These are phyloP conservation scores for Tolypocladium nubicola DNA, from an alignment of 2,329 filamentous ascomycete species.

Conservation along the genomic window DNA sequence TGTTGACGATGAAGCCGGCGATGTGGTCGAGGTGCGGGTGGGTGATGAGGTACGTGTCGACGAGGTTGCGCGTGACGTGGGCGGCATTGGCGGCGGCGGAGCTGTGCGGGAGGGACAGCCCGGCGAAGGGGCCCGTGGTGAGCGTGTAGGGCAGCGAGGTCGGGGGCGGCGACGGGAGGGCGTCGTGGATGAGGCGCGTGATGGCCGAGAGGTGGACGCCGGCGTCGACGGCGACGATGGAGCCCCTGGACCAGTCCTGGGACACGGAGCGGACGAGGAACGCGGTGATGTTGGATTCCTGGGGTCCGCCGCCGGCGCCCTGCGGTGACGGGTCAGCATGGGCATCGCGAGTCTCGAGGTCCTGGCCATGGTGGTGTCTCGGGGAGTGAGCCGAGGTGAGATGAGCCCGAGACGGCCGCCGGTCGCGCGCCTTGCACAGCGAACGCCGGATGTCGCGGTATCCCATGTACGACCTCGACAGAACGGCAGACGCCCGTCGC, in stretches of 20 bases:
- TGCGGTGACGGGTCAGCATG: constrained; percentile 27
- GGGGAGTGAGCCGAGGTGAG: not conserved
- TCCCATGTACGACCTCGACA: not conserved
- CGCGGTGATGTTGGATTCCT: constrained; percentile 82
- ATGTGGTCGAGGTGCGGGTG: constrained; percentile 97
- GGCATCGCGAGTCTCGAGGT: not conserved
- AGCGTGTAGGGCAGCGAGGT: constrained; percentile 38
- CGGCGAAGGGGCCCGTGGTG: constrained; percentile 65
- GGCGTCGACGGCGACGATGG: constrained; percentile 84
- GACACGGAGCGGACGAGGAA: constrained; percentile 77
- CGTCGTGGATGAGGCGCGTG: constrained; percentile 60
- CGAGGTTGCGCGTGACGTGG: constrained; percentile 65
- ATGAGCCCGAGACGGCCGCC: not conserved
- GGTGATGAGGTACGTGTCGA: constrained; percentile 86
- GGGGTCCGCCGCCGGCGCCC: constrained; percentile 84
- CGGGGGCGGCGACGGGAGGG: constrained; percentile 25
- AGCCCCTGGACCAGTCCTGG: constrained; percentile 71
- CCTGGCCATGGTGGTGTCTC: not conserved
- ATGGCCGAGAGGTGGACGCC: constrained; percentile 85
- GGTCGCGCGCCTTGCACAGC: not conserved
- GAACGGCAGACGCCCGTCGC: not conserved
- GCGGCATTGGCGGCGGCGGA: constrained; percentile 69
- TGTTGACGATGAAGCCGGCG: constrained; percentile 85
- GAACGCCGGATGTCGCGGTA: not conserved
- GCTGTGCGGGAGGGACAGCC: constrained; percentile 57